These are phyloP conservation scores for Termitomyces sp. DNA, from an alignment of 768 basidiomycete species.

Conservation along the genomic window DNA sequence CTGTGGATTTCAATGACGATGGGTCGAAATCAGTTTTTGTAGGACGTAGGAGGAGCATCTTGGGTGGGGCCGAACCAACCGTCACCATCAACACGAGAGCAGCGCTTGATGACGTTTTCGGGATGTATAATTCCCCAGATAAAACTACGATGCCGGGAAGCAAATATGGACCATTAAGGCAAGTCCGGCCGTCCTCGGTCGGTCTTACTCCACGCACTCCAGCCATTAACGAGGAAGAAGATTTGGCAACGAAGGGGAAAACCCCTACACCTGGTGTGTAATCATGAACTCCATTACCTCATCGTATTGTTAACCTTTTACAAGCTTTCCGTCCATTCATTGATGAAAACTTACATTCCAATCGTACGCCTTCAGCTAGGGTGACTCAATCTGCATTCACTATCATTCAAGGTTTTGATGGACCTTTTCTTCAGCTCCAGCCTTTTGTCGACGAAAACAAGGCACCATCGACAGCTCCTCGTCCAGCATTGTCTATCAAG, in stretches of 20 bases:
- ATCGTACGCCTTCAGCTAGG: constrained; percentile 38
- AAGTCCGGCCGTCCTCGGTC: constrained; percentile 54
- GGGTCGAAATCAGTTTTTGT: constrained; percentile 39
- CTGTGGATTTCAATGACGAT: constrained; percentile 59
- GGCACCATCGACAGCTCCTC: constrained; percentile 31
- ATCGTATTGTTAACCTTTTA: constrained; percentile 12
- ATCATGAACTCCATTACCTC: constrained; percentile 2
- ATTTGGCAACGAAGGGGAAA: constrained; percentile 25
- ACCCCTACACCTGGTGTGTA: constrained; percentile 29
- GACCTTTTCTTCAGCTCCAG: constrained; percentile 41
- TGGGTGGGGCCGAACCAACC: constrained; percentile 61
- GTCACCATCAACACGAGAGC: constrained; percentile 97
- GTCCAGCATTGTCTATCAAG: constrained; percentile 47
- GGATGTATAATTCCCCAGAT: constrained; percentile 92
- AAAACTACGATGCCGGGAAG: constrained; percentile 65
- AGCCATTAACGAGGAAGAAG: constrained; percentile 25
- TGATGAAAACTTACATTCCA: constrained; percentile 50
- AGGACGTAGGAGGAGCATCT: constrained; percentile 35
- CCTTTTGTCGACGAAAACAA: constrained; percentile 57
- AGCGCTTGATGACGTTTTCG: constrained; percentile 89
- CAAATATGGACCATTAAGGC: constrained; percentile 68
- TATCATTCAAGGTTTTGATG: constrained; percentile 10
- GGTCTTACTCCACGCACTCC: constrained; percentile 28
- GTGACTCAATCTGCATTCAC: constrained; percentile 18
- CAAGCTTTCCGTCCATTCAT: constrained; percentile 64